Base-by-base conservation (phyloP, 2,329 filamentous ascomycete genomes). In the Pseudogymnoascus sp. region DNA sequence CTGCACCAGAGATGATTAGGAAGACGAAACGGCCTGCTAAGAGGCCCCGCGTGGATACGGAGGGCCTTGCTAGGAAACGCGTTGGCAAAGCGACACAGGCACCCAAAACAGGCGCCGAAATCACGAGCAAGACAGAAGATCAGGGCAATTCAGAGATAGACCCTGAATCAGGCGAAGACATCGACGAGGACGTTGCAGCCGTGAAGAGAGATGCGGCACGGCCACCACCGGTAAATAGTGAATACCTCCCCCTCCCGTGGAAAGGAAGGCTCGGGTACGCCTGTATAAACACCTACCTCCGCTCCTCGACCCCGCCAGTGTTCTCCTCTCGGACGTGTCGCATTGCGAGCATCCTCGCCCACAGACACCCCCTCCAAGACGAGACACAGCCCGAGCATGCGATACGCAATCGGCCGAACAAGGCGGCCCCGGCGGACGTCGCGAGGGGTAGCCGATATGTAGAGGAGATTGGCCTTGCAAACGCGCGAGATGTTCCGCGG, bases 271-370 rank as follows among this genome's bases (percentile, higher is more conserved):
- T 97, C 65, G 93, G 93, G 64, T 97, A 96, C 82, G 92, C 93
- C 10, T 97, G 93, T 72, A 78, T 97, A 15, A 96, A 96, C 72
- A 97, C 93, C 0, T 97, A 97, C 73, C 81, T 97, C 1, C 88
- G 93, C 50, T 83, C 84, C 61, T 86, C 90, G 1, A 93, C 87
- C 66, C 90, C 91, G 7, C 87, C 93, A 0, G 86, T 97, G 1
- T 97, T 97, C 75, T 90, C 88, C 67, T 97, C 93, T 0, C 85
- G 93, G 63, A 97, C 93, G 0, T 97, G 93, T 72, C 89, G 93
- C 31, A 93, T 97, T 66, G 82, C 90, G 1, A 96, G 91, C 0
- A 96, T 97, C 46, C 73, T 97, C 10, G 92, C 97, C 64, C 91
- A 97, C 70, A 86, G 91, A 7, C 86, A 96, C 74, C 91, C 93